Evolutionary conservation across 2,329 filamentous ascomycete species (phyloP).

Genomic region (Penicillium sp.): DNA sequence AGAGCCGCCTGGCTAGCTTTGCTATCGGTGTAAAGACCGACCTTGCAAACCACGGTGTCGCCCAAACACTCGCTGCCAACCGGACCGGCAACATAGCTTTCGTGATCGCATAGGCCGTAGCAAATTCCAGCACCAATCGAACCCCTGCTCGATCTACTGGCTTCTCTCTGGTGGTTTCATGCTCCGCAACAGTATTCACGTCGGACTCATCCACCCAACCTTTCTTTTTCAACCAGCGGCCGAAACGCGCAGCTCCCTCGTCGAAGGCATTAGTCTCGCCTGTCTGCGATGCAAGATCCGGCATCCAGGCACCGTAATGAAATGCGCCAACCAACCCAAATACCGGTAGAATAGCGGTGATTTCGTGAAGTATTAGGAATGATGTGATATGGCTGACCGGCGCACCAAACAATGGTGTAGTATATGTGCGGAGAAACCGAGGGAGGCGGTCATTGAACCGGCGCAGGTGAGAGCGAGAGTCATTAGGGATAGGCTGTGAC

Average conservation of each 20-base stretch:
- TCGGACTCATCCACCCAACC: conserved; percentile 66
- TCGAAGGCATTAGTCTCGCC: conserved; percentile 35
- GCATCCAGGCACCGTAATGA: conserved; percentile 75
- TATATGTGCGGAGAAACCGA: conserved; percentile 65
- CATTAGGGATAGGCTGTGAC: conserved; percentile 19
- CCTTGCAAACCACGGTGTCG: conserved; percentile 87
- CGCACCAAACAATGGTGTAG: conserved; percentile 67
- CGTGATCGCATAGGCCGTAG: conserved; percentile 84
- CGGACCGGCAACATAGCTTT: conserved; percentile 79
- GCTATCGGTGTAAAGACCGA: conserved; percentile 54
- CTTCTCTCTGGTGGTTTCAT: conserved; percentile 26
- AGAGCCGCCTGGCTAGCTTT: conserved; percentile 39
- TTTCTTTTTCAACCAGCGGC: conserved; percentile 72
- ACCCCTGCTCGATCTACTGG: conserved; percentile 45
- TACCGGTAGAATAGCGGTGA: conserved; percentile 81
- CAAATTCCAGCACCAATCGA: conserved; percentile 64
- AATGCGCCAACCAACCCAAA: conserved; percentile 72
- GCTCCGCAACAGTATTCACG: conserved; percentile 44
- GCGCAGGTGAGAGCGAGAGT: conserved; percentile 33
- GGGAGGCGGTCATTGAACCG: conserved; percentile 56
- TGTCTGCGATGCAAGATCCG: conserved; percentile 46
- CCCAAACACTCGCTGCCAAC: conserved; percentile 77
- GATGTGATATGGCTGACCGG: conserved; percentile 79
- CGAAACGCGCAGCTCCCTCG: conserved; percentile 70
- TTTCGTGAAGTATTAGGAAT: conserved; percentile 86